Evolutionary conservation across 306 rosid genomes (phyloP).

Genomic region (Alnus rubra): DNA sequence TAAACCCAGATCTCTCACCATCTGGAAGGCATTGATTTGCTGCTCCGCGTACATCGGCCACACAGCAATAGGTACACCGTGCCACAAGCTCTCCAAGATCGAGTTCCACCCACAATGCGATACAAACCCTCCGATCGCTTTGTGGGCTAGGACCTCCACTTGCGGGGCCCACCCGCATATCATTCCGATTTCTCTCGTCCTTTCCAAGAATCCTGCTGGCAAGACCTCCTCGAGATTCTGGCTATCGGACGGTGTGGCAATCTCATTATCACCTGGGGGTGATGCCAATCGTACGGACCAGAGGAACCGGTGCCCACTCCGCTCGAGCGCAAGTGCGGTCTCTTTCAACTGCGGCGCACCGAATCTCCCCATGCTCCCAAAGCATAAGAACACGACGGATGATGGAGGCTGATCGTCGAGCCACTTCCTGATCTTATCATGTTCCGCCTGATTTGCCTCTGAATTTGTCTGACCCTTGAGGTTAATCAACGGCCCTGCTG

Average conservation of each 20-base stretch:
- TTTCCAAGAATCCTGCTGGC: slow-evolving; percentile 21
- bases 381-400: slow-evolving; percentile 49
- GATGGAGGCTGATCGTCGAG: slow-evolving; percentile 40
- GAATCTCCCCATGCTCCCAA: slow-evolving; percentile 39
- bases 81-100: slow-evolving; percentile 21
- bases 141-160: slow-evolving; percentile 21
- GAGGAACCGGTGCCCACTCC: slow-evolving; percentile 15
- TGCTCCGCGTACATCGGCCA: slow-evolving; percentile 31
- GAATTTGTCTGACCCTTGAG: neutral
- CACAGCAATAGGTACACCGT: slow-evolving; percentile 20
- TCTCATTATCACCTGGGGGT: neutral
- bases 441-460: neutral
- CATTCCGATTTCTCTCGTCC: neutral
- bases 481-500: slow-evolving; percentile 40
- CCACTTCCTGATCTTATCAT: slow-evolving; percentile 32
- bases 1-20: slow-evolving; percentile 23
- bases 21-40: slow-evolving; percentile 16
- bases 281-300: slow-evolving; percentile 16
- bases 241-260: neutral
- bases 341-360: slow-evolving; percentile 35
- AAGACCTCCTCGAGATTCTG: neutral
- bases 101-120: slow-evolving; percentile 39
- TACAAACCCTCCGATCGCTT: slow-evolving; percentile 13
- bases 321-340: slow-evolving; percentile 38
- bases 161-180: slow-evolving; percentile 38